These are phyloP conservation scores for Dictyostelium firmibasis DNA, from an alignment of 78 protist species.

Conservation along the genomic window DNA sequence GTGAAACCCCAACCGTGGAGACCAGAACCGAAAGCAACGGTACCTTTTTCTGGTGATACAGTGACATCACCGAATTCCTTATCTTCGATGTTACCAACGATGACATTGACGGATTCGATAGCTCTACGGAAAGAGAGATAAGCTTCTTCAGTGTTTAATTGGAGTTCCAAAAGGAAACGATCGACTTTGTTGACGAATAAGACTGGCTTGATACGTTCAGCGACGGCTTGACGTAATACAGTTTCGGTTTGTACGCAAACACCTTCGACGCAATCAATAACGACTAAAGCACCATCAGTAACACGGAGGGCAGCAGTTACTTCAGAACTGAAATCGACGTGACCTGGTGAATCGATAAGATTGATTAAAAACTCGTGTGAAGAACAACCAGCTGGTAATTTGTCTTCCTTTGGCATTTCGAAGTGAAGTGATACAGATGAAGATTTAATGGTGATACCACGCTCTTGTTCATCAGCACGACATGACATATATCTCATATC, in stretches of 20 bases:
- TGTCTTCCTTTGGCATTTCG: constrained; percentile 82
- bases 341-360: constrained; percentile 99
- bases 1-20: constrained; percentile 99
- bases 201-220: constrained; percentile 98
- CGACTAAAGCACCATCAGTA: constrained; percentile 99
- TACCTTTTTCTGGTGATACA: constrained; percentile 94
- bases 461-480: constrained; percentile 98
- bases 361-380: constrained; percentile 94
- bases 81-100: constrained; percentile 93
- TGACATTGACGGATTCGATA: constrained; percentile 95
- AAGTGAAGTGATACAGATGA: constrained; percentile 97
- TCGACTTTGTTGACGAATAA: constrained; percentile 99
- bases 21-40: constrained; percentile 98
- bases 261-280: constrained; percentile 99
- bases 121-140: constrained; percentile 93
- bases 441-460: constrained; percentile 99
- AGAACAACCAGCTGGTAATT: constrained; percentile 62
- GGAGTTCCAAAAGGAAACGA: constrained; percentile 97
- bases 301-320: constrained; percentile 99
- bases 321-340: constrained; percentile 99
- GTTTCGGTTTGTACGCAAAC: constrained; percentile 99
- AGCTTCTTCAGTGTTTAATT: constrained; percentile 95
- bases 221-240: constrained; percentile 99
- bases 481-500: constrained; percentile 97
- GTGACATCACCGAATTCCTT: constrained; percentile 95